Evolutionary conservation across 495 filamentous ascomycete genomes (phyloP), one percentile per base, ranked within the genome.

Genomic region (Penicillium cosmopolitanum): DNA sequence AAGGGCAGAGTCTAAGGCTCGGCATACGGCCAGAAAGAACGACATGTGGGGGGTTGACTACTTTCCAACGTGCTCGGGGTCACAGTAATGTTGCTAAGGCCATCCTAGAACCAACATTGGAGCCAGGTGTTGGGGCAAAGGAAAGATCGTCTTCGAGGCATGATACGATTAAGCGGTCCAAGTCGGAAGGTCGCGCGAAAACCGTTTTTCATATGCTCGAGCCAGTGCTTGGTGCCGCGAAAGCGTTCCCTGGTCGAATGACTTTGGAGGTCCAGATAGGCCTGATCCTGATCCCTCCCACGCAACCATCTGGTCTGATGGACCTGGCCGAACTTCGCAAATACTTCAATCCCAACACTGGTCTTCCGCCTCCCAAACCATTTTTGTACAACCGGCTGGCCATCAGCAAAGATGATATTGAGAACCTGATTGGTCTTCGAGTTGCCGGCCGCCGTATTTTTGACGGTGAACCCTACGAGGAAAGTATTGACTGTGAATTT

Each of bases 191-290:
- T 25, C 46, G n/a, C 11, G 3, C 18, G 13, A 48, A 48, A 48
- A 48, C 46, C 3, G 46, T 48, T 1, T 48, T 48, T 28, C 46
- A 48, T 28, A 25, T 48, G 46, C 46, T 48, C 19, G 46, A 48
- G 46, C 46, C 46, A 25, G 21, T 28, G 11, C 46, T 48, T n/a
- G 23, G 6, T 48, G 9, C 46, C 11, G 46, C 23, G 10, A 23
- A 18, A 31, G 18, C 9, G 9, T 48, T 48, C 12, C 46, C 46
- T n/a, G 46, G 21, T 28, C 46, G 46, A 23, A 25, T 48, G 6
- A 5, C 46, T 13, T 28, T 48, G 18, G 46, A 48, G 21, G 21
- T 28, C 23, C 46, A 48, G 15, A 10, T 48, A 12, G 46, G 46
- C 3, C 4, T 48, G 46, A 23, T 48, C 6, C 10, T 48, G 4